Base-by-base conservation (phyloP, 2,329 filamentous ascomycete species). In the Monosporascus sp. region DNA sequence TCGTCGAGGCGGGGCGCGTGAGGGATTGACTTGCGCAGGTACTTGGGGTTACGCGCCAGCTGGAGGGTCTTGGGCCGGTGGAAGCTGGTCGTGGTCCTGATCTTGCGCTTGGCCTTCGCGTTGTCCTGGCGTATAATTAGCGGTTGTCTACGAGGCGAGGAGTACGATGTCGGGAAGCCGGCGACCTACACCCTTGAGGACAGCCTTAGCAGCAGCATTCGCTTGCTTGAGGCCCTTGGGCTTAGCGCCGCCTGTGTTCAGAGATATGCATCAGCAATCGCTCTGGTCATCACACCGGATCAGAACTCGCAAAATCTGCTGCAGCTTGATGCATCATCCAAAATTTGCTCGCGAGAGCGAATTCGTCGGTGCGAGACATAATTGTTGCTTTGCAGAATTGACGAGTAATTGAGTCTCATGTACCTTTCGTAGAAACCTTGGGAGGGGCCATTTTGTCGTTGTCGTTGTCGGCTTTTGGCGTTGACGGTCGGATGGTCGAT, bases 51-150 rank as follows among this genome's bases (percentile, higher is more conserved):
- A 72, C 94, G 90, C 68, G 91, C 89, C 68, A 97, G 86, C 77
- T 88, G 80, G 71, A 97, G 89, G 65, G 92, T 97, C 88, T 97
- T 97, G 72, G 94, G 94, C 70, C 85, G 86, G 86, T 96, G 93
- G 89, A 97, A 99, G 74, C 88, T 92, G 68, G 93, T 96, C 75
- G 85, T 91, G 73, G 85, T 84, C 75, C 93, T 88, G 78, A 95
- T 86, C 85, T 97, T 97, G 80, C 85, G 85, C 79, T 88, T 85
- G 85, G 96, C 96, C 80, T 94, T 85, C 59, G 75, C 70, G 74
- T 78, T 74, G 63, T 76, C 70, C 78, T 82, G 60, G 11, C 51
- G 45, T 26, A 54, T 49, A 14, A 14, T 35, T 14, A 35, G 31
- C 31, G 11, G 11, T 5, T 14, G 31, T 14, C 31, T 14, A 35